Evolutionary conservation across 768 basidiomycete species (phyloP).

Genomic region (Albatrellus ellisii): DNA sequence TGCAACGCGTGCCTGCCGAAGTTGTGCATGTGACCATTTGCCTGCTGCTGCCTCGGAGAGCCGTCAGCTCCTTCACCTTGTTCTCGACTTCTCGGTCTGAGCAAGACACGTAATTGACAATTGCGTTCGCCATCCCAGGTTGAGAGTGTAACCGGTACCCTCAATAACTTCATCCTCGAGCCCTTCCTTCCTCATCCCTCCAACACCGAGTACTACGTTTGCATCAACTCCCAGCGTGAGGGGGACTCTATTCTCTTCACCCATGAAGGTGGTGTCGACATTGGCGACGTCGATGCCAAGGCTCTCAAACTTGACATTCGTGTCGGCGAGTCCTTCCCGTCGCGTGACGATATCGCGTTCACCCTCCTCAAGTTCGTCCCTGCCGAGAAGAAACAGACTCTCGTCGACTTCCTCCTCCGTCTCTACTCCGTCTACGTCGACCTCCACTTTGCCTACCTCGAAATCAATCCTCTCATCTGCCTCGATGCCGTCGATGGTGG

Average conservation of each 20-base stretch:
- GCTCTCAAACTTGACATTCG: conserved; percentile 81
- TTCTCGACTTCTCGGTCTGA: too few relatives aligned
- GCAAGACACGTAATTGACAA: too few relatives aligned
- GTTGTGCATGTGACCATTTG: conserved; percentile 12
- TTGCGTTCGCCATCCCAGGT: conserved; percentile 40
- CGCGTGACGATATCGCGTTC: conserved; percentile 58
- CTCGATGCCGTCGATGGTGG: conserved; percentile 67
- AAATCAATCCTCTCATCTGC: conserved; percentile 97
- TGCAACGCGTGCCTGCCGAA: not conserved
- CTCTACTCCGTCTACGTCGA: conserved; percentile 98
- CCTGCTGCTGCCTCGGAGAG: not conserved
- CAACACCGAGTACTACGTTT: conserved; percentile 94
- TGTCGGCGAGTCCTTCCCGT: conserved; percentile 68
- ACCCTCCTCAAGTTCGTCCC: conserved; percentile 78
- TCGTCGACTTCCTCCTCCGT: conserved; percentile 88
- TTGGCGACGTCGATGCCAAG: conserved; percentile 97
- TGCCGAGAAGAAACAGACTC: conserved; percentile 76
- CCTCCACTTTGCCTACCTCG: conserved; percentile 98
- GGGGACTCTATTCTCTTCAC: conserved; percentile 97
- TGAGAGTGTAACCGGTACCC: conserved; percentile 85
- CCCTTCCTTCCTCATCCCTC: conserved; percentile 96
- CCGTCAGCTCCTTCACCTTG: not conserved
- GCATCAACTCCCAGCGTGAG: conserved; percentile 90
- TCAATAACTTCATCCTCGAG: conserved; percentile 97
- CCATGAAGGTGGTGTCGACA: conserved; percentile 96